These are phyloP conservation scores for Magnusiomyces suaveolens DNA, from an alignment of 1,139 yeast genomes.

Conservation along the genomic window DNA sequence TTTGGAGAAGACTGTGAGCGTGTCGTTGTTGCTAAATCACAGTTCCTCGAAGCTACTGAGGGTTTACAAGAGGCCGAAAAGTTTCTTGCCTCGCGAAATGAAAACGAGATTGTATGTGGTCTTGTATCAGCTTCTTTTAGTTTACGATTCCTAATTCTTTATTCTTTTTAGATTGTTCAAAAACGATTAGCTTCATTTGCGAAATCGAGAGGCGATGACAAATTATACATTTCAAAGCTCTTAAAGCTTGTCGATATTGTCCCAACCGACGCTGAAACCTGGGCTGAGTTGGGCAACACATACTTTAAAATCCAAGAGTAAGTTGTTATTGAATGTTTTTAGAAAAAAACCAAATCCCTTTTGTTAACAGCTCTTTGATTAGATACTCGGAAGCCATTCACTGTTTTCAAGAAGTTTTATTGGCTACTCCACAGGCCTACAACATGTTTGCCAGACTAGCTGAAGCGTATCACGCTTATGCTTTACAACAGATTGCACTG, in stretches of 20 bases:
- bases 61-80: slow-evolving; percentile 39
- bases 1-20: slow-evolving; percentile 50
- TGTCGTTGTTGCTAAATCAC: slow-evolving; percentile 46
- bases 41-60: slow-evolving; percentile 49
- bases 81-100: slow-evolving; percentile 28
- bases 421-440: slow-evolving; percentile 64
- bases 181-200: slow-evolving; percentile 33
- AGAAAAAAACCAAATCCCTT: neutral
- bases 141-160: neutral
- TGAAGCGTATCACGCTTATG: slow-evolving; percentile 32
- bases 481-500: slow-evolving; percentile 12
- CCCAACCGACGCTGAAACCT: slow-evolving; percentile 66
- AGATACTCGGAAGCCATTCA: slow-evolving; percentile 53
- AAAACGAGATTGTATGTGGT: slow-evolving; percentile 26
- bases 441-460: slow-evolving; percentile 60
- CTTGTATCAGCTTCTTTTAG: neutral
- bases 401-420: slow-evolving; percentile 58
- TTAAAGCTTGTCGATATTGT: slow-evolving; percentile 42
- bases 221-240: slow-evolving; percentile 43
- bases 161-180: slow-evolving; percentile 18
- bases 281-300: slow-evolving; percentile 65
- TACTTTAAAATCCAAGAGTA: slow-evolving; percentile 50
- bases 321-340: neutral
- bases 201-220: slow-evolving; percentile 26
- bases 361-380: neutral